These are phyloP conservation scores for Waltiozyma solani DNA, from an alignment of 1,139 yeast species.

Conservation along the genomic window DNA sequence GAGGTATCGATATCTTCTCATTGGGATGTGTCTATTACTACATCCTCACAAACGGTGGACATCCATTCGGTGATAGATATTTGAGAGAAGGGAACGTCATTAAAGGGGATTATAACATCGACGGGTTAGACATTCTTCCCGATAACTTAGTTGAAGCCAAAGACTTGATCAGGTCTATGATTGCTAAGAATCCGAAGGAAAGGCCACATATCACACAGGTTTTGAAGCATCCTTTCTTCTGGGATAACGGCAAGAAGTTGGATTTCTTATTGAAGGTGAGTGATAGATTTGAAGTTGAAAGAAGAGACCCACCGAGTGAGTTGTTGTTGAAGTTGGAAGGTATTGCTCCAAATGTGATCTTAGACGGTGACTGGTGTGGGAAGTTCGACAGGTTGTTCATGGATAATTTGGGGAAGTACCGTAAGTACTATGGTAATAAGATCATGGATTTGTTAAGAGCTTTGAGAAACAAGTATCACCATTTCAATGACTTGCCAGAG, in stretches of 20 bases:
- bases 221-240: slow-evolving; percentile 79
- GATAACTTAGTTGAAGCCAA: slow-evolving; percentile 52
- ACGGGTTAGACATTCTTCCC: slow-evolving; percentile 27
- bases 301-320: slow-evolving; percentile 77
- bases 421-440: slow-evolving; percentile 75
- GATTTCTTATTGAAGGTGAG: slow-evolving; percentile 81
- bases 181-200: slow-evolving; percentile 50
- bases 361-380: slow-evolving; percentile 66
- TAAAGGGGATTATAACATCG: slow-evolving; percentile 54
- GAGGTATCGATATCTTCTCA: slow-evolving; percentile 90
- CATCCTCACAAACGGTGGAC: slow-evolving; percentile 74
- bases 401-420: slow-evolving; percentile 79
- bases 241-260: slow-evolving; percentile 67
- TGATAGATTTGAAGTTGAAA: slow-evolving; percentile 83
- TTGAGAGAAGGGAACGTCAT: slow-evolving; percentile 83
- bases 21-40: slow-evolving; percentile 91
- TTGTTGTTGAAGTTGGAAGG: slow-evolving; percentile 52
- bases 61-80: slow-evolving; percentile 90
- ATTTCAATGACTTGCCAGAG: slow-evolving; percentile 79
- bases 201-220: slow-evolving; percentile 68
- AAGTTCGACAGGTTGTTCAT: slow-evolving; percentile 61
- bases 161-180: slow-evolving; percentile 67
- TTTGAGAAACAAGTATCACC: slow-evolving; percentile 85
- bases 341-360: slow-evolving; percentile 42
- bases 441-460: slow-evolving; percentile 84